A percentile compares a stretch with the other conserved stretches of the same genome.
phyloP scores from a whole-genome alignment of 768 basidiomycete genomes.

The Xerocomus potaroensis region DNA sequence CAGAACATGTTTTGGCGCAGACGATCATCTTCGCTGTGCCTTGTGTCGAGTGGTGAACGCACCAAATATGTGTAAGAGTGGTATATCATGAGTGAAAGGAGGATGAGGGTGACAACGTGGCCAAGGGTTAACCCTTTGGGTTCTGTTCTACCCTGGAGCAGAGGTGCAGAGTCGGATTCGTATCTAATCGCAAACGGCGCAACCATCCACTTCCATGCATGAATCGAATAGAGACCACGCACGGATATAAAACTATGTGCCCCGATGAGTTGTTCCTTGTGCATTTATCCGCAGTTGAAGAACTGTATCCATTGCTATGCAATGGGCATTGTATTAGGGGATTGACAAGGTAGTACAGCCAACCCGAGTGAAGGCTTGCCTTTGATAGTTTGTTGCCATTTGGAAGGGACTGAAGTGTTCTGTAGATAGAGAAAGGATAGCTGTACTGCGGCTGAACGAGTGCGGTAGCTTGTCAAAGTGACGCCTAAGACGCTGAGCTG shows the following conservation, averaged over 20 bases:
- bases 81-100: not conserved
- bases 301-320: not conserved
- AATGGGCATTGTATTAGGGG: not conserved
- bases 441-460: not conserved
- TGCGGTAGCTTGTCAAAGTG: not conserved
- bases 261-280: not conserved
- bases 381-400: not conserved
- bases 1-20: conserved; percentile 22
- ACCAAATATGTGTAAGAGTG: not conserved
- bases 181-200: not conserved
- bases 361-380: not conserved
- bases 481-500: no score
- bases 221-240: not conserved
- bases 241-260: not conserved
- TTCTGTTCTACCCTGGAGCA: not conserved
- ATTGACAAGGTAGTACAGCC: not conserved
- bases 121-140: not conserved
- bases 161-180: not conserved
- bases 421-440: not conserved
- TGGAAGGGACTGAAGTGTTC: no score
- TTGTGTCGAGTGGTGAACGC: not conserved
- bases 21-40: conserved; percentile 23
- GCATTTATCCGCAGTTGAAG: not conserved
- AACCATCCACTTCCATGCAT: not conserved
- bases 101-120: not conserved